Base-by-base conservation (phyloP, 1,284 basidiomycete species). In the Cryptococcus floricola region DNA sequence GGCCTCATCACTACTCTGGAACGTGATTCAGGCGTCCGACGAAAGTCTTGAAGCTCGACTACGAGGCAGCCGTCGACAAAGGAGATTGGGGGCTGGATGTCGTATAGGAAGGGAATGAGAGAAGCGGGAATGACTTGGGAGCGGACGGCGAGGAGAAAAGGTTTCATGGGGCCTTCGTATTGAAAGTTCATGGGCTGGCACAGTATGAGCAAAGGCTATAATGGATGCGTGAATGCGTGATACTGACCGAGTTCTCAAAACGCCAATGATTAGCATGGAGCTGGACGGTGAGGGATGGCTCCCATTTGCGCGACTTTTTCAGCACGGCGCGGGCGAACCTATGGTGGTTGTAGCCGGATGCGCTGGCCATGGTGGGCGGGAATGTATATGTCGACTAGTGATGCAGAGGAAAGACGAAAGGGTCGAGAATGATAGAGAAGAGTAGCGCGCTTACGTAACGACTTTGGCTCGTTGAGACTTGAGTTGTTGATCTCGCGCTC, bases 31-130 rank as follows among this genome's bases (percentile, higher is more conserved):
- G 39, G 49, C 4, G 46, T n/a, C 47, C 69, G 66, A 28, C 77
- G 64, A 43, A 68, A 72, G 52, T 78, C 77, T 44, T 77, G 74
- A 19, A 78, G 59, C 59, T 78, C 76, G 39, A 78, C 73, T 10
- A 78, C 73, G 10, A 77, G 63, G 56, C 77, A 78, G 13, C 77
- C 77, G 52, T 78, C 77, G 41, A 75, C 71, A 41, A 76, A 74
- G 2, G 74, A 69, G 9, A 77, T 64, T 6, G 69, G 66, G 6
- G 74, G 71, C 19, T 66, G 58, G 50, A 73, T 71, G 53, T 75
- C 71, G 66, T 76, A 75, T 25, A 78, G 63, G 48, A 73, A 70
- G 7, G 75, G 75, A 16, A 77, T 68, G 48, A 78, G 69, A 12
- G 67, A 63, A 7, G 70, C 57, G 2, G 76, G 76, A 41, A 78